phyloP scores from a whole-genome alignment of 495 filamentous ascomycete species.

The Xylaria venustula region DNA sequence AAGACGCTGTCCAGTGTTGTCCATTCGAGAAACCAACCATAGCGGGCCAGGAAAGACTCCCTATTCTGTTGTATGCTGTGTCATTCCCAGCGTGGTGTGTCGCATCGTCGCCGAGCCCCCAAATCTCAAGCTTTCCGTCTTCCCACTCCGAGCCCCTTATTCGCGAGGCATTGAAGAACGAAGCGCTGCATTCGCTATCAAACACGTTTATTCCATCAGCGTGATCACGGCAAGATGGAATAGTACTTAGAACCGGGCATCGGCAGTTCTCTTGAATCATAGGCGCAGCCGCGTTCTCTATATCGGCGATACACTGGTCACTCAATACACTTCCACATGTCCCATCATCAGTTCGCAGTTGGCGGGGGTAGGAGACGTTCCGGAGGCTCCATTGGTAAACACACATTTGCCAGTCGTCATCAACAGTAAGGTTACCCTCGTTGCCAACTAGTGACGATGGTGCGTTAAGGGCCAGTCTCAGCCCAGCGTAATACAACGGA shows the following conservation, averaged over 20 bases:
- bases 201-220: neutral
- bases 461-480: neutral
- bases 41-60: neutral
- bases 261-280: neutral
- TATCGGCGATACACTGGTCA: neutral
- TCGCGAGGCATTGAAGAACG: neutral
- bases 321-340: neutral
- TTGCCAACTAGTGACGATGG: neutral
- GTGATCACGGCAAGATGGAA: neutral
- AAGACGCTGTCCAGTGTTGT: neutral
- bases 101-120: neutral
- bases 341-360: neutral
- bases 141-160: neutral
- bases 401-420: neutral
- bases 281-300: neutral
- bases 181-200: neutral
- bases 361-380: neutral
- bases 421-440: neutral
- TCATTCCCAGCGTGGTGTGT: neutral
- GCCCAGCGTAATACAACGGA: neutral
- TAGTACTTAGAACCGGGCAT: neutral
- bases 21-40: neutral
- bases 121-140: neutral
- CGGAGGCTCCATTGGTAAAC: neutral
- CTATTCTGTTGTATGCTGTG: neutral